phyloP scores from a whole-genome alignment of 352 stramenopile species.

The Phytophthora ramorum region DNA sequence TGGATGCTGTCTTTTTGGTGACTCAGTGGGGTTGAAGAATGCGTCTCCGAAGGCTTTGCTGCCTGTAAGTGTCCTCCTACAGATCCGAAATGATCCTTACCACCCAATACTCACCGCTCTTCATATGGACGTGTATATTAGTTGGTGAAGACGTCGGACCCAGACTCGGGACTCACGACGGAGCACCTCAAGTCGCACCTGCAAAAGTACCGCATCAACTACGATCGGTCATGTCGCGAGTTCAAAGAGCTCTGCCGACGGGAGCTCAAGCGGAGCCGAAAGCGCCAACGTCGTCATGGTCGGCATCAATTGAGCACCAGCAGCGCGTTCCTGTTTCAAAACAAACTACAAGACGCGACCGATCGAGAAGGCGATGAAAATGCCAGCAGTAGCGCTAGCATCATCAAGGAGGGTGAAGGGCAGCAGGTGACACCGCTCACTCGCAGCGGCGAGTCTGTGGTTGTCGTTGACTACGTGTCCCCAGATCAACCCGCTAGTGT shows the following conservation, averaged over 20 bases:
- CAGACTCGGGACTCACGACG: slow-evolving; percentile 64
- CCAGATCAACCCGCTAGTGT: neutral
- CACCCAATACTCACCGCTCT: neutral
- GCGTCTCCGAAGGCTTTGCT: slow-evolving; percentile 77
- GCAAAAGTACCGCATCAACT: slow-evolving; percentile 88
- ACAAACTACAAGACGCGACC: slow-evolving; percentile 24
- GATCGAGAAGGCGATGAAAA: slow-evolving; percentile 6
- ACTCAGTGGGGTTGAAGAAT: slow-evolving; percentile 80
- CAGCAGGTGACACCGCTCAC: neutral
- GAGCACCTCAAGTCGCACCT: slow-evolving; percentile 87
- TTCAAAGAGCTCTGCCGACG: slow-evolving; percentile 81
- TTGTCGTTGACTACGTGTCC: neutral
- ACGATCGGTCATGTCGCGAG: slow-evolving; percentile 72
- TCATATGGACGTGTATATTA: slow-evolving; percentile 18
- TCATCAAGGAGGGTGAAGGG: neutral
- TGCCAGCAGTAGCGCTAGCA: slow-evolving; percentile 5
- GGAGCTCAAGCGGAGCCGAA: slow-evolving; percentile 53
- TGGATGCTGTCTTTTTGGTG: slow-evolving; percentile 9
- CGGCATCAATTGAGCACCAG: slow-evolving; percentile 1
- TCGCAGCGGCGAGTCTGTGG: neutral
- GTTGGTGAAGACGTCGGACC: slow-evolving; percentile 66
- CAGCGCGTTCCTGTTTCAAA: slow-evolving; percentile 57
- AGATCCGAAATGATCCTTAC: slow-evolving; percentile 3
- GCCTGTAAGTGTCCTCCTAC: slow-evolving; percentile 38
- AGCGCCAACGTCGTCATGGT: slow-evolving; percentile 41